Base-by-base conservation (phyloP, 176 grass and related monocot species). In the Eremochloa ophiuroides region DNA sequence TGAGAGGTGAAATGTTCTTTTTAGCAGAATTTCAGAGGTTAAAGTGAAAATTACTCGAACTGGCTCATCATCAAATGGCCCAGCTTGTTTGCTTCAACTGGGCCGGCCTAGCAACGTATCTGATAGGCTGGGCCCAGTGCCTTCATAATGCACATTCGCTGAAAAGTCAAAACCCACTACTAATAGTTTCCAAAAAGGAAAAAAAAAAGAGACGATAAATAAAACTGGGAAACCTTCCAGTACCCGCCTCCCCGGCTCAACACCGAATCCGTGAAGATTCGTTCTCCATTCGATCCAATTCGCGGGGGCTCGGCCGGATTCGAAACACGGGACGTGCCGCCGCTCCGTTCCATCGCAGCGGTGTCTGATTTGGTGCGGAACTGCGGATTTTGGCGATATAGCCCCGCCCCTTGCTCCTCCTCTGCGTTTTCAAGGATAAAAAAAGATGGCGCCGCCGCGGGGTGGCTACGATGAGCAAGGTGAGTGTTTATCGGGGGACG, bases 401-500 rank as follows among this genome's bases (percentile, higher is more conserved):
- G 12, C 30, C 28, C 18, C 3, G 35, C 40, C 47, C 35, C 35
- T 43, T 4, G 44, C 17, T 13, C 68, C 83, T 38, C 35, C 30
- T 66, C 40, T 23, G 29, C 56, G 86, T 23, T 47, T 84, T 11
- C 55, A 26, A 77, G 91, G 82, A 53, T 33, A 10, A 35, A 3
- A 3, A 38, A 85, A 75, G 39, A 83, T 63, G 82, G 77, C 75
- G 77, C 16, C 82, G 80, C 66, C 62, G 70, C 77, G 35, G 10
- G 41, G 60, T 8, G 75, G 81, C 48, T 78, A 55, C 48, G 73
- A 77, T 35, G 78, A 84, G 87, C 80, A 84, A 84, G 83, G 83
- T 81, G 62, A 77, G 85, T 56, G 7, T 39, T 68, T 5, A 10
- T 33, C 8, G 46, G 44, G 28, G 12, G n/a, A 8, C 25, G 46